Evolutionary conservation across 805 yeast genomes (phyloP), one percentile per base, ranked within the genome.

Genomic region (Kuraishia hungarica): DNA sequence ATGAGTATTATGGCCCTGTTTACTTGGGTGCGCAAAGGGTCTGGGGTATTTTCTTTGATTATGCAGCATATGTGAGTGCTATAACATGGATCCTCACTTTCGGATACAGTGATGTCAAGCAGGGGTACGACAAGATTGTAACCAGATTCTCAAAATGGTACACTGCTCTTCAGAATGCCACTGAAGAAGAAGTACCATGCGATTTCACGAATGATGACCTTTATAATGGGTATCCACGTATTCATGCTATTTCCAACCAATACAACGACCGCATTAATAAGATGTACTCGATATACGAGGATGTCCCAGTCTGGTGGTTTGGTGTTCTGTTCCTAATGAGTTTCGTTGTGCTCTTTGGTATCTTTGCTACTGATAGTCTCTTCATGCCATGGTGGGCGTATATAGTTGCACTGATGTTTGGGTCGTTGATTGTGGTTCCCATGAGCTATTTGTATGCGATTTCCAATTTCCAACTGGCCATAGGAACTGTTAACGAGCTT

Each of bases 11-110:
- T 56, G 83, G 83, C 0, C 79, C 80, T 1, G 74, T 76, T 4
- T 67, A 73, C 55, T 61, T 77, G 51, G 82, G 82, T 0, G 71
- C 78, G 3, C 82, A 78, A 61, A 64, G 80, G 52, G 72, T 76
- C 1, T 75, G 81, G 76, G 75, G 75, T 60, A 76, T 77, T 60
- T 77, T 79, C 54, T 79, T 78, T 58, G 83, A 78, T 59, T 79
- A 76, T 58, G 82, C 82, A 1, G 80, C 82, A 0, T 79, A 78
- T 58, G 62, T 73, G 1, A 73, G 80, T 59, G 82, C 82, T 1
- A 59, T 78, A 3, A 65, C 70, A 0, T 78, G 82, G 81, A 73
- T 78, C 2, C 22, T 54, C 3, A 50, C 61, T 24, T 67, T 67
- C 58, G 71, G 69, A 5, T 59, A 51, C 29, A 52, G 57, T 5